Conservation (phyloP, 306 rosid species). For the Medicago lupulina region DNA sequence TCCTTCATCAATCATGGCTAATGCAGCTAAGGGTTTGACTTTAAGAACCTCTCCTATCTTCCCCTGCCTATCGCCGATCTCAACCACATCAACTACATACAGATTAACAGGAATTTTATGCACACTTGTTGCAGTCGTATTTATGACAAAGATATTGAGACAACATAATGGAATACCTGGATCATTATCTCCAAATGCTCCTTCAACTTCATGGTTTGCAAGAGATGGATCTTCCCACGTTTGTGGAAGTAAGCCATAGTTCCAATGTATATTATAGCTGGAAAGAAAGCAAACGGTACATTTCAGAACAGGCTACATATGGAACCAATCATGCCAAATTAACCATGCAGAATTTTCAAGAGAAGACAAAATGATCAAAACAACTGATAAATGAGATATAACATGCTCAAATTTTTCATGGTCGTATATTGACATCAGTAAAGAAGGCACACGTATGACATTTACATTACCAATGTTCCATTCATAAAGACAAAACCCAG, state of each 20-base stretch:
- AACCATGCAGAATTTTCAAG: slow-evolving; percentile 22
- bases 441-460: slow-evolving; percentile 10
- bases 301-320: slow-evolving; percentile 6
- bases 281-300: slow-evolving; percentile 24
- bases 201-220: slow-evolving; percentile 85
- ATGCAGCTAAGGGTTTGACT: slow-evolving; percentile 92
- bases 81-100: slow-evolving; percentile 90
- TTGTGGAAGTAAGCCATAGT: slow-evolving; percentile 96
- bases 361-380: slow-evolving; percentile 22
- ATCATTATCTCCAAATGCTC: slow-evolving; percentile 95
- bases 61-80: slow-evolving; percentile 74
- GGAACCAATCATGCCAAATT: slow-evolving; percentile 32
- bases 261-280: slow-evolving; percentile 93
- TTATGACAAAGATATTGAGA: slow-evolving; percentile 9
- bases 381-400: slow-evolving; percentile 10
- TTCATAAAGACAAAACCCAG: slow-evolving; percentile 24
- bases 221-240: slow-evolving; percentile 96
- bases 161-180: slow-evolving; percentile 59
- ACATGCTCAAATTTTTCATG: slow-evolving; percentile 31
- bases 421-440: neutral
- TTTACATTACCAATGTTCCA: slow-evolving; percentile 20
- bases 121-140: neutral
- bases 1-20: slow-evolving; percentile 99
- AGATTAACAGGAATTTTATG: slow-evolving; percentile 30
- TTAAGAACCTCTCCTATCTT: slow-evolving; percentile 82